Percentiles rank a stretch among this genome's conserved stretches.
These are phyloP conservation scores for Eucalyptus marginata DNA, from an alignment of 345 rosid species.

Conservation along the genomic window DNA sequence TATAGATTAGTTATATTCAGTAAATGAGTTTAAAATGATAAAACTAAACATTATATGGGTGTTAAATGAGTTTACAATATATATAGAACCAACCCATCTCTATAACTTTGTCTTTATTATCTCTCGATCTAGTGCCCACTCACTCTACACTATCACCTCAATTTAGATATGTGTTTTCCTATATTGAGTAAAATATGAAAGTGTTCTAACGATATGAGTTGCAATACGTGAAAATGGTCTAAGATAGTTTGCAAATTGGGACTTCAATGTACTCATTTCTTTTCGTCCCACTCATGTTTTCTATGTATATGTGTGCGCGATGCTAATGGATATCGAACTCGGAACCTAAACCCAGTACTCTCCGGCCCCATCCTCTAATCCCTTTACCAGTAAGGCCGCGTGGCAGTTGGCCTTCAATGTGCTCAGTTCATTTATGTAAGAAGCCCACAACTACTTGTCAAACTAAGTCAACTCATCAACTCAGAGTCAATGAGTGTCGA, in stretches of 20 bases:
- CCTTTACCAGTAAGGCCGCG: too few relatives aligned
- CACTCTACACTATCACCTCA: too few relatives aligned
- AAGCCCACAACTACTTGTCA: background rate
- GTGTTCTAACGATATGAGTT: rapidly evolving
- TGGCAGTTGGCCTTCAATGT: rapidly evolving
- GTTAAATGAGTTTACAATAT: too few relatives aligned
- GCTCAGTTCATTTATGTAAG: background rate
- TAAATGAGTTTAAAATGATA: too few relatives aligned
- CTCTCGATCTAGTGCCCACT: rapidly evolving
- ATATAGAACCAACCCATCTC: rapidly evolving
- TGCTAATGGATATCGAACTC: too few relatives aligned
- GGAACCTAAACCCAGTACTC: rapidly evolving
- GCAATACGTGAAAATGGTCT: rapidly evolving
- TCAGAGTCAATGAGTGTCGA: background rate
- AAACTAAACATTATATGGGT: background rate
- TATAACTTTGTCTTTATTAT: rapidly evolving
- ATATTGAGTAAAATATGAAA: background rate
- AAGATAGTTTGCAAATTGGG: background rate
- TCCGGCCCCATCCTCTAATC: too few relatives aligned
- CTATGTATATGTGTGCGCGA: too few relatives aligned
- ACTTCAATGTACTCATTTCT: background rate
- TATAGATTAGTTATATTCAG: rapidly evolving
- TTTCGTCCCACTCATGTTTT: rapidly evolving
- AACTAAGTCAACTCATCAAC: background rate
- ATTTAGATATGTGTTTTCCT: rapidly evolving